A percentile compares a stretch with the other conserved stretches of the same genome.
These are phyloP conservation scores for Pisolithus marmoratus DNA, from an alignment of 768 basidiomycete genomes.

Conservation along the genomic window DNA sequence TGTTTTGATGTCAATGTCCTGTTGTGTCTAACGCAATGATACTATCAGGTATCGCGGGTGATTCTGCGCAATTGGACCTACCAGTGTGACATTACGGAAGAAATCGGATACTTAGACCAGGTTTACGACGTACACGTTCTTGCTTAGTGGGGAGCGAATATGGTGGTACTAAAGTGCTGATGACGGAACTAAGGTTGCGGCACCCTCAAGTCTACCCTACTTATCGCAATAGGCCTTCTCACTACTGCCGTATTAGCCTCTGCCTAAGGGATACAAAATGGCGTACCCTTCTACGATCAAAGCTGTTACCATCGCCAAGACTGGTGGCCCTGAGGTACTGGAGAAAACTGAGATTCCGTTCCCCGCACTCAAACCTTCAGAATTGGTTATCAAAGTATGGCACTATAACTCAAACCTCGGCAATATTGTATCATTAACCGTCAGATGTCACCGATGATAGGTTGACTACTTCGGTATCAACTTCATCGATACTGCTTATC, in stretches of 20 bases:
- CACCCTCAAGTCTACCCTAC: too few species aligned
- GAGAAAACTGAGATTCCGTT: constrained; percentile 64
- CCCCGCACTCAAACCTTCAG: constrained; percentile 51
- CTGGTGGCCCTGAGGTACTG: constrained; percentile 74
- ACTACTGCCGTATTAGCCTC: constrained; percentile 26
- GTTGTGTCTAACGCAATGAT: too few species aligned
- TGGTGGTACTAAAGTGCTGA: too few species aligned
- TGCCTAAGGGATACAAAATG: constrained; percentile 31
- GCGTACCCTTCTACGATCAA: constrained; percentile 56
- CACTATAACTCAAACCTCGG: not conserved
- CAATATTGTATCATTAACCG: not conserved
- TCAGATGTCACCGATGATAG: constrained; percentile 30
- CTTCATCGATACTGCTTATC: constrained; percentile 81
- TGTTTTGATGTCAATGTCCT: too few species aligned
- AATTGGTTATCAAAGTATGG: constrained; percentile 44
- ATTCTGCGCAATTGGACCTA: too few species aligned
- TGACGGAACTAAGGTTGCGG: too few species aligned
- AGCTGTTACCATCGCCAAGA: constrained; percentile 67
- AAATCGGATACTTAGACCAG: too few species aligned
- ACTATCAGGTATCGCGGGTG: too few species aligned
- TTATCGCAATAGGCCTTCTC: not conserved
- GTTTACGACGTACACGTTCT: too few species aligned
- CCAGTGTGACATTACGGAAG: too few species aligned
- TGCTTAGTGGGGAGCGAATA: too few species aligned
- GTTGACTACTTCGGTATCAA: constrained; percentile 78